These are phyloP conservation scores for Pilaira anomala DNA, from an alignment of 192 early-diverging fungal genomes.

Conservation along the genomic window DNA sequence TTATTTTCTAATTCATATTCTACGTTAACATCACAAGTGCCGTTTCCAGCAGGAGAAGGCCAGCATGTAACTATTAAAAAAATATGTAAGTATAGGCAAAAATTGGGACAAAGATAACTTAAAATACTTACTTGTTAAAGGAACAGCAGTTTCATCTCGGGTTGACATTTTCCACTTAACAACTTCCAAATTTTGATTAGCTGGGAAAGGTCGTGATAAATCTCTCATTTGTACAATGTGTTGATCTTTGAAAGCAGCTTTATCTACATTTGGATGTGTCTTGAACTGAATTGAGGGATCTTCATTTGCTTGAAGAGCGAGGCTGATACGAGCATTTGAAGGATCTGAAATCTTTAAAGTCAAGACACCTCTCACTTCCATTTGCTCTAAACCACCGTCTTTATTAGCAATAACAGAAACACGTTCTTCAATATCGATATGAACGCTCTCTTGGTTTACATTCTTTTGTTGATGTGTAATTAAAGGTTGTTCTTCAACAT, in stretches of 20 bases:
- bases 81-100: not conserved
- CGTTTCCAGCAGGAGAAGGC: conserved; percentile 87
- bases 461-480: conserved; percentile 9
- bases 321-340: conserved; percentile 54
- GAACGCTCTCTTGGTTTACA: conserved; percentile 56
- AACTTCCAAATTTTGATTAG: conserved; percentile 78
- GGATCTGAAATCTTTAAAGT: conserved; percentile 77
- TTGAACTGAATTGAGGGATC: conserved; percentile 81
- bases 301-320: conserved; percentile 58
- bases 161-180: conserved; percentile 88
- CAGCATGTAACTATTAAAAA: conserved; percentile 80
- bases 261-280: conserved; percentile 99
- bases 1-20: conserved; percentile 88
- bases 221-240: conserved; percentile 80
- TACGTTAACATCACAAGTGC: conserved; percentile 91
- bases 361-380: conserved; percentile 95
- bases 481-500: conserved; percentile 55
- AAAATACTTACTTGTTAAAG: conserved; percentile 65
- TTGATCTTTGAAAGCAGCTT: conserved; percentile 71
- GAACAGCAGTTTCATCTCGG: conserved; percentile 78
- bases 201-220: conserved; percentile 77
- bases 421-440: conserved; percentile 85
- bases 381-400: conserved; percentile 86
- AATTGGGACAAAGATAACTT: not conserved
- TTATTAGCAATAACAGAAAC: conserved; percentile 79